These are phyloP conservation scores for Ceratobasidium sp. DNA, from an alignment of 1,284 basidiomycete genomes.

Conservation along the genomic window DNA sequence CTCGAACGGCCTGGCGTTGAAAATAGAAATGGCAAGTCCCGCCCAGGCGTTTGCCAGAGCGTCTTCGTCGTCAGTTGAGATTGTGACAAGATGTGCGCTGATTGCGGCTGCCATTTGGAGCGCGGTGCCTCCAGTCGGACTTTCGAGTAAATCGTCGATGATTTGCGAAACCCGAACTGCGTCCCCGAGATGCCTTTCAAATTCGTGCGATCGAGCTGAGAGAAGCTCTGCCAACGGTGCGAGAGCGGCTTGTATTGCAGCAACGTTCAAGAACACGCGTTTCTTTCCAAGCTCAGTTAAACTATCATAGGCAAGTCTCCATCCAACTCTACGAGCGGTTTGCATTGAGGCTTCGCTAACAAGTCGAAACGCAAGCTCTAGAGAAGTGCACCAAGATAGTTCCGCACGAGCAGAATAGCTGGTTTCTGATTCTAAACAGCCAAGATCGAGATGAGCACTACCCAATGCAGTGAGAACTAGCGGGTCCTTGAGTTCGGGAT, in stretches of 20 bases:
- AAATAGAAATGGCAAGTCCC: conserved; percentile 74
- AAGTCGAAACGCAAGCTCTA: conserved; percentile 63
- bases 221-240: conserved; percentile 25
- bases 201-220: conserved; percentile 51
- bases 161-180: conserved; percentile 3
- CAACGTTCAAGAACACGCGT: conserved; percentile 47
- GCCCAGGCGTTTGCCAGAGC: conserved; percentile 71
- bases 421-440: conserved; percentile 65
- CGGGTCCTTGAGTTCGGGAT: conserved; percentile 61
- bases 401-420: conserved; percentile 82
- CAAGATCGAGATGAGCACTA: conserved; percentile 76
- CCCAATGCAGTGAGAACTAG: conserved; percentile 78
- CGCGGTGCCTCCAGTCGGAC: conserved; percentile 43
- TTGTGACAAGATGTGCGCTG: conserved; percentile 74
- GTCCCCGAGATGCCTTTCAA: conserved; percentile 49
- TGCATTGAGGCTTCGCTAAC: conserved; percentile 57
- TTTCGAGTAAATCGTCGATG: conserved; percentile 26
- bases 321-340: conserved; percentile 74
- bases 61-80: conserved; percentile 67
- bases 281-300: conserved; percentile 65
- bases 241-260: conserved; percentile 44
- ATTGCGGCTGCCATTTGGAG: conserved; percentile 68
- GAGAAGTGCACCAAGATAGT: conserved; percentile 67
- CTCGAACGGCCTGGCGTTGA: conserved; percentile 25
- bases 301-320: conserved; percentile 88